Base-by-base conservation (phyloP, 345 rosid genomes). In the Eutrema yunnanense region DNA sequence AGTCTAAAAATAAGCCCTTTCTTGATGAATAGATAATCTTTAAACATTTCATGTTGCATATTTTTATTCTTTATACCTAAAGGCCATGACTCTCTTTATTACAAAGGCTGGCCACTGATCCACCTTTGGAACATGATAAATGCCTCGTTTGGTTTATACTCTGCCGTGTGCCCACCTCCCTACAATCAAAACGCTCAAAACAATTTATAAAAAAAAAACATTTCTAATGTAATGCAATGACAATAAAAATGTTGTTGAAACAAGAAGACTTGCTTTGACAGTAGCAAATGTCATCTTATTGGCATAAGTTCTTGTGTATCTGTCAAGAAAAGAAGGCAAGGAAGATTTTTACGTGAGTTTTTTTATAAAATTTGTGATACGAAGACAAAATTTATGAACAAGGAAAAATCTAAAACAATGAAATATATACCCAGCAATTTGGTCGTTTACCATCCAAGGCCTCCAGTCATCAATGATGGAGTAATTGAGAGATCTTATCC, bases 301-400 rank as follows among this genome's bases (percentile, higher is more conserved):
- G 14, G 74, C n/a, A 58, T 58, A 70, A 0, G 88, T 81, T 69
- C 96, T 86, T 0, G 88, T 85, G 62, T 84, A 88, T 46, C 96
- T 71, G 68, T 51, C 36, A 55, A 33, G 19, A 33, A 8, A 33
- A 41, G 1, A 55, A 26, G 10, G 10, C 29, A 46, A 47, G 0
- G 34, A 8, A 2, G 32, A 10, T 11, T 68, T 61, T 8, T 2
- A 29, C 3, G 32, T 29, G 13, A 33, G n/a, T 11, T 41, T n/a
- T 51, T 38, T 33, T 22, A 43, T 16, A 16, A 16, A 12, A 32
- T 3, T 55, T 55, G 30, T 13, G 22, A 32, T 22, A 19, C 12
- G 43, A 43, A 2, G 0, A 16, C 16, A 16, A 16, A 16, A 16
- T 16, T 16, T 32, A 52, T 1, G 16, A 48, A 48, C 8, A 22